Evolutionary conservation across 306 rosid species (phyloP).

Genomic region (Senna siamea): DNA sequence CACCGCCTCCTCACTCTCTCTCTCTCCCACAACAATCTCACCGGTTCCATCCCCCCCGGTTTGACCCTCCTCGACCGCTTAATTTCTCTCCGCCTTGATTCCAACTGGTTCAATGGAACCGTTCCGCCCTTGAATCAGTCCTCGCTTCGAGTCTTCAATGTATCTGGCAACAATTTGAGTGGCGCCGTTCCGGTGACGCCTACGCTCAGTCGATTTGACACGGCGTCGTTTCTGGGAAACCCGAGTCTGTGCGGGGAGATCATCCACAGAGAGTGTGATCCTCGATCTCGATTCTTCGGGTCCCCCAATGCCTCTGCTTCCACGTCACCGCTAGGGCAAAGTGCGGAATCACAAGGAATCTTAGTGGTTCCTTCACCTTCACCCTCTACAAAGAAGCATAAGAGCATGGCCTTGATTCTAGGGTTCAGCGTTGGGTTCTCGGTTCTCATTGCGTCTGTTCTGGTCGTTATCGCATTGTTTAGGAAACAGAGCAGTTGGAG

Average conservation of each 20-base stretch:
- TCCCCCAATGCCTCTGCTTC: constrained; percentile 42
- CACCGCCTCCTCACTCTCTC: constrained; percentile 66
- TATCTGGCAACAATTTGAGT: not conserved
- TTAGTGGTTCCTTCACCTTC: constrained; percentile 49
- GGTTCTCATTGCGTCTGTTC: constrained; percentile 37
- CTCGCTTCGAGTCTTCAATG: constrained; percentile 30
- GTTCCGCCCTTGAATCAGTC: constrained; percentile 74
- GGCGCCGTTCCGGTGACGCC: constrained; percentile 2
- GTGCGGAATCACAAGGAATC: constrained; percentile 61
- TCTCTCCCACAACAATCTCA: constrained; percentile 60
- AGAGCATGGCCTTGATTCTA: constrained; percentile 54
- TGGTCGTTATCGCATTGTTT: constrained; percentile 43
- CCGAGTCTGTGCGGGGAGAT: not conserved
- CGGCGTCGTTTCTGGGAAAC: constrained; percentile 5
- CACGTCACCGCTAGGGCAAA: constrained; percentile 55
- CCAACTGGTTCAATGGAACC: constrained; percentile 59
- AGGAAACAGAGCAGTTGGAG: constrained; percentile 34
- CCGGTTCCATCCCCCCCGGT: constrained; percentile 57
- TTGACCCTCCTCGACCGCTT: constrained; percentile 65
- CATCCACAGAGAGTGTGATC: not conserved
- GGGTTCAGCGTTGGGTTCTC: constrained; percentile 52
- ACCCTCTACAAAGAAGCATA: constrained; percentile 42
- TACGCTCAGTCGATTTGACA: not conserved
- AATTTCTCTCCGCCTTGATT: constrained; percentile 59
- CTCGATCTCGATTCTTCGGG: constrained; percentile 64